phyloP scores from a whole-genome alignment of 1,139 yeast genomes.

The Ogataea hybrid region DNA sequence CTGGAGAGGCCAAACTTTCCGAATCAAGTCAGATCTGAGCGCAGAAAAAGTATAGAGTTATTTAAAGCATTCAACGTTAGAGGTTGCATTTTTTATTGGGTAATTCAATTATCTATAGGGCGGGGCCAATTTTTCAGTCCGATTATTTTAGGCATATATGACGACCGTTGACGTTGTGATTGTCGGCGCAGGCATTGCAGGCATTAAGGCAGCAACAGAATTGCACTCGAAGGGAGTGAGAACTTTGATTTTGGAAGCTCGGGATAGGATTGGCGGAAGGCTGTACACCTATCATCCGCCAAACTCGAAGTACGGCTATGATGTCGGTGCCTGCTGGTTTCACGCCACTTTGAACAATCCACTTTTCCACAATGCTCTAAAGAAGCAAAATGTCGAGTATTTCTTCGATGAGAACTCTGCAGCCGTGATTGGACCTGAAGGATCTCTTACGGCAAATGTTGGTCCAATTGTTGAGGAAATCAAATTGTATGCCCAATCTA shows the following conservation, averaged over 20 bases:
- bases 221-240: constrained; percentile 37
- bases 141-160: not conserved
- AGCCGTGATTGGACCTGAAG: constrained; percentile 32
- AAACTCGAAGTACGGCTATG: constrained; percentile 41
- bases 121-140: not conserved
- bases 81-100: not conserved
- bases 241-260: constrained; percentile 47
- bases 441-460: constrained; percentile 33
- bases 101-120: not conserved
- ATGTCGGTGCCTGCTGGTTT: constrained; percentile 85
- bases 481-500: constrained; percentile 21
- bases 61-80: not conserved
- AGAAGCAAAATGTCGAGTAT: constrained; percentile 30
- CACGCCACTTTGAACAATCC: constrained; percentile 70
- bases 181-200: constrained; percentile 40
- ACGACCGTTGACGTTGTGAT: constrained; percentile 24
- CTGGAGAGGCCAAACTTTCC: constrained; percentile 82
- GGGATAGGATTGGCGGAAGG: constrained; percentile 50
- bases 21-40: constrained; percentile 68
- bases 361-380: constrained; percentile 49
- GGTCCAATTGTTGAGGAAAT: constrained; percentile 55
- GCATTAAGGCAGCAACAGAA: constrained; percentile 45
- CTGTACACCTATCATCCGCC: constrained; percentile 35
- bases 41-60: constrained; percentile 55
- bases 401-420: constrained; percentile 29